These are phyloP conservation scores for Termitomyces sp. DNA, from an alignment of 768 basidiomycete genomes.

Conservation along the genomic window DNA sequence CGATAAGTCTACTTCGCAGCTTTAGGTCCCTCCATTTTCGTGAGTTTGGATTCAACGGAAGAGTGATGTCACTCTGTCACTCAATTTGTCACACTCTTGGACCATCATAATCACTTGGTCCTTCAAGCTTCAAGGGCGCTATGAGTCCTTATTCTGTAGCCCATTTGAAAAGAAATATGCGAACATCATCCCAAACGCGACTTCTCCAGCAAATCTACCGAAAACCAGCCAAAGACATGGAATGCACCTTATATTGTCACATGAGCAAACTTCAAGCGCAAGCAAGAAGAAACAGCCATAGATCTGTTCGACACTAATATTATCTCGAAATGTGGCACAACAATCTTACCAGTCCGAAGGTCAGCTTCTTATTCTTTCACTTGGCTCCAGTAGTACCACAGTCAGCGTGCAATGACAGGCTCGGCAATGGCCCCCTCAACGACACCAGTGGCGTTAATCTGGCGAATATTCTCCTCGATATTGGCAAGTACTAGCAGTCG, in stretches of 20 bases:
- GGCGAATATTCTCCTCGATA: conserved; percentile 44
- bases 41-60: conserved; percentile 5
- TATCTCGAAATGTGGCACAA: conserved; percentile 50
- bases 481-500: conserved; percentile 33
- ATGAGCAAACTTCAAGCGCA: background rate
- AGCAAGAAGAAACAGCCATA: background rate
- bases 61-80: conserved; percentile 5
- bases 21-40: conserved; percentile 35
- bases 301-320: conserved; percentile 28
- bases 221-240: conserved; percentile 36
- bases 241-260: background rate
- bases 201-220: conserved; percentile 32
- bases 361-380: conserved; percentile 48
- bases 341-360: conserved; percentile 6
- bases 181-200: conserved; percentile 24
- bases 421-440: conserved; percentile 72
- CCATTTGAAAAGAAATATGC: background rate
- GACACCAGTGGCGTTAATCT: conserved; percentile 50
- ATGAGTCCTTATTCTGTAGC: background rate
- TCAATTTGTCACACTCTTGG: background rate
- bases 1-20: conserved; percentile 29
- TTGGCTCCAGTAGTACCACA: conserved; percentile 45
- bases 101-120: background rate
- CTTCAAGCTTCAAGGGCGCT: no score
- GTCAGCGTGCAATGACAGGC: conserved; percentile 56